phyloP scores from a whole-genome alignment of 495 filamentous ascomycete genomes.

The Penicillium alfredii region DNA sequence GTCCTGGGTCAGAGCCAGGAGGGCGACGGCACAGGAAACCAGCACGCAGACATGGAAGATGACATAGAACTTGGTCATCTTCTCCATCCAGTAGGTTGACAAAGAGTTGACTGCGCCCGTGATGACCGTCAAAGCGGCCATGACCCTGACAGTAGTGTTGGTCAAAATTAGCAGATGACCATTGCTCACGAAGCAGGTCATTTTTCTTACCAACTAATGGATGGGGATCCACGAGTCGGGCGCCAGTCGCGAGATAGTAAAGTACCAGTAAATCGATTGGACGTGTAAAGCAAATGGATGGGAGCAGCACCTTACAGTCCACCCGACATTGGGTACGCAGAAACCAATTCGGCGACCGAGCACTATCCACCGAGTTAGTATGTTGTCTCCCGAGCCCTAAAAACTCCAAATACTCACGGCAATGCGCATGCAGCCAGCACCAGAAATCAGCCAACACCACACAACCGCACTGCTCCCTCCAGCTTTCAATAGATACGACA shows the following conservation, averaged over 20 bases:
- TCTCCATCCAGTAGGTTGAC: conserved; percentile 56
- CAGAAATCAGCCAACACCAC: conserved; percentile 63
- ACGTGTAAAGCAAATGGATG: not conserved
- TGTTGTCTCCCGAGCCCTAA: not conserved
- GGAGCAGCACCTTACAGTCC: conserved; percentile 24
- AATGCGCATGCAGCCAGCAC: conserved; percentile 57
- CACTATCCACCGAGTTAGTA: conserved; percentile 10
- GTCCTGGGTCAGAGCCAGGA: conserved; percentile 53
- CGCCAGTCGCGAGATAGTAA: conserved; percentile 36
- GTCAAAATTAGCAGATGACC: too few relatives aligned
- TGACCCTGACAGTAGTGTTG: conserved; percentile 51
- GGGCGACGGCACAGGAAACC: conserved; percentile 51
- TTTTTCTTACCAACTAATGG: conserved; percentile 31
- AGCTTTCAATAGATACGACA: conserved; percentile 53
- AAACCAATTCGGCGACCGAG: conserved; percentile 51
- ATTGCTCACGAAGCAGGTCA: too few relatives aligned
- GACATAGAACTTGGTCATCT: conserved; percentile 58
- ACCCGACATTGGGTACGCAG: conserved; percentile 47
- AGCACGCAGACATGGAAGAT: conserved; percentile 59
- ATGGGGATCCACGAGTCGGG: conserved; percentile 36
- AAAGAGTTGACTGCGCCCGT: conserved; percentile 54
- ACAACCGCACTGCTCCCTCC: conserved; percentile 55
- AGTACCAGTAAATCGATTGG: conserved; percentile 26
- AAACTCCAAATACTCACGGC: conserved; percentile 31
- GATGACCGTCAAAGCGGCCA: conserved; percentile 52